These are phyloP conservation scores for Plenodomus biglobosus DNA, from an alignment of 2,329 filamentous ascomycete genomes.

Conservation along the genomic window DNA sequence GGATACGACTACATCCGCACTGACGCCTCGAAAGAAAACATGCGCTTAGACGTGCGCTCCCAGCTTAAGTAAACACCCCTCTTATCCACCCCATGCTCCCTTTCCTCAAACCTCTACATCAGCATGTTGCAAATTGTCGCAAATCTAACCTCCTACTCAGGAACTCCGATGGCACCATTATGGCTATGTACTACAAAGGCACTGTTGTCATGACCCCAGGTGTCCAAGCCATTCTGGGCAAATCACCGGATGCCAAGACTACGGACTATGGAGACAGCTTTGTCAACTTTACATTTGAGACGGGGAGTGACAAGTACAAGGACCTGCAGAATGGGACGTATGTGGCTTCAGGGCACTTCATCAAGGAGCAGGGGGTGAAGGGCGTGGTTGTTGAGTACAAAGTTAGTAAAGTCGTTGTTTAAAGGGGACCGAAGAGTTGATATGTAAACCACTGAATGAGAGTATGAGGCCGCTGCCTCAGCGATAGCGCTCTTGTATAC, in stretches of 20 bases:
- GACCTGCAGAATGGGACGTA: constrained; percentile 32
- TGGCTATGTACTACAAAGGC: constrained; percentile 41
- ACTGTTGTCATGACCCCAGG: constrained; percentile 27
- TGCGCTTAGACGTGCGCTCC: constrained; percentile 33
- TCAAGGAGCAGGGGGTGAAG: constrained; percentile 21
- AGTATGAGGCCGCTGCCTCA: neutral
- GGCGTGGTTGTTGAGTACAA: constrained; percentile 36
- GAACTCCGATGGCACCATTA: constrained; percentile 23
- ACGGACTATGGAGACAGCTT: constrained; percentile 36
- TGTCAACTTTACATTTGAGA: constrained; percentile 35
- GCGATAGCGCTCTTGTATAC: too few species aligned
- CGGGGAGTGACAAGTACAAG: constrained; percentile 31
- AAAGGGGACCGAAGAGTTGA: constrained; percentile 2
- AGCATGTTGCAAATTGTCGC: too few species aligned
- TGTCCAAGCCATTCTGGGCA: constrained; percentile 27
- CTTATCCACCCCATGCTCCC: neutral
- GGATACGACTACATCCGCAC: constrained; percentile 41
- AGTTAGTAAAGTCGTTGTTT: constrained; percentile 28
- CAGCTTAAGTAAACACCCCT: constrained; percentile 27
- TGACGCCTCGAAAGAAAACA: constrained; percentile 27
- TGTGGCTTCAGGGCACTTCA: constrained; percentile 35
- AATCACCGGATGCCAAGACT: constrained; percentile 26
- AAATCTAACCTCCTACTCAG: constrained; percentile 7
- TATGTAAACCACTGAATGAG: neutral
- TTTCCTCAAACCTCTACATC: neutral